These are phyloP conservation scores for Diatrype stigma DNA, from an alignment of 2,329 filamentous ascomycete species.

Conservation along the genomic window DNA sequence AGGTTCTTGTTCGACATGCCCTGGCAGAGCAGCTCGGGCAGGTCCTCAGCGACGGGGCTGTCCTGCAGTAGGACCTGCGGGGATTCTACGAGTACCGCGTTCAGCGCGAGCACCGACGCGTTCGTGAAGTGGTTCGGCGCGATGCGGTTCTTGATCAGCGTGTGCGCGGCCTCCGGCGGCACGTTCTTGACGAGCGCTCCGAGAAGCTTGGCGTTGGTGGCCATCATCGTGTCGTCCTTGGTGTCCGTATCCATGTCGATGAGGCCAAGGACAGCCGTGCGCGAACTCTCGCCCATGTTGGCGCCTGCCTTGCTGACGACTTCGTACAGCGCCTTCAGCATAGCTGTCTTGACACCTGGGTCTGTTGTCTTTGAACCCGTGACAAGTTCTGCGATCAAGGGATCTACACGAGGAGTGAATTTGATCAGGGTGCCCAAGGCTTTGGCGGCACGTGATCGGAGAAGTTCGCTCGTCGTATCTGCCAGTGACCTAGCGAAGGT, in stretches of 20 bases:
- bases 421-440: constrained; percentile 94
- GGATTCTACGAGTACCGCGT: constrained; percentile 81
- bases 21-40: constrained; percentile 71
- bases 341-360: constrained; percentile 82
- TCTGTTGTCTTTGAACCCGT: constrained; percentile 92
- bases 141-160: constrained; percentile 66
- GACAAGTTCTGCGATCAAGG: constrained; percentile 85
- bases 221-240: constrained; percentile 71
- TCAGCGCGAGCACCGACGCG: constrained; percentile 79
- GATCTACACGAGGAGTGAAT: constrained; percentile 90
- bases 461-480: constrained; percentile 83
- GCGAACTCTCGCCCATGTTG: constrained; percentile 91
- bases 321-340: constrained; percentile 95
- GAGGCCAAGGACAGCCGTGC: constrained; percentile 77
- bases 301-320: constrained; percentile 91
- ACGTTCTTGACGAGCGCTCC: constrained; percentile 87
- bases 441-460: constrained; percentile 85
- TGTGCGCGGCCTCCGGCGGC: constrained; percentile 62
- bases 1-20: constrained; percentile 73
- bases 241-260: constrained; percentile 83
- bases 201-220: constrained; percentile 86
- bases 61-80: constrained; percentile 65
- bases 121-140: constrained; percentile 71
- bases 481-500: constrained; percentile 96
- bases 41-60: constrained; percentile 64